A percentile compares a stretch with the other conserved stretches of the same genome.
phyloP scores from a whole-genome alignment of 108 stramenopile species.

The Stephanodiscus triporus region DNA sequence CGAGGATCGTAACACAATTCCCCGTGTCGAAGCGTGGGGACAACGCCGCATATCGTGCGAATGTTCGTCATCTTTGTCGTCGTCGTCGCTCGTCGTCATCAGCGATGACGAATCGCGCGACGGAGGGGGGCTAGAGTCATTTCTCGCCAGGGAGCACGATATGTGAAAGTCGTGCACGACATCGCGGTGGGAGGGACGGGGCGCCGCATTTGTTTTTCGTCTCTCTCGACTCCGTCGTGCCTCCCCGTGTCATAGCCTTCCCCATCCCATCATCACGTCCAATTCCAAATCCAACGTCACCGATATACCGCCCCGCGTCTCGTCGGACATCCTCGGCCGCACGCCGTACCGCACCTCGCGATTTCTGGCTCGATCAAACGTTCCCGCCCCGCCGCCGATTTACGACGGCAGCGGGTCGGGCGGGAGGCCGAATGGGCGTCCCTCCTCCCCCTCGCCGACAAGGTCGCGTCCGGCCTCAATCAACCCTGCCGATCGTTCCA shows the following conservation, averaged over 20 bases:
- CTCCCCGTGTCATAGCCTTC: neutral
- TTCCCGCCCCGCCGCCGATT: neutral
- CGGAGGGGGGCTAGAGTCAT: neutral
- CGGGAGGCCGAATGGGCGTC: slow-evolving; percentile 35
- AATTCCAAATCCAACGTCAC: slow-evolving; percentile 45
- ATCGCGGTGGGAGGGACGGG: neutral
- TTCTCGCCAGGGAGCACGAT: slow-evolving; percentile 30
- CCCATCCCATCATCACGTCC: slow-evolving; percentile 25
- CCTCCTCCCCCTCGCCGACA: slow-evolving; percentile 18
- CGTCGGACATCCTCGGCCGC: slow-evolving; percentile 33
- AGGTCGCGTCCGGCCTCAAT: slow-evolving; percentile 28
- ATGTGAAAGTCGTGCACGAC: slow-evolving; percentile 44
- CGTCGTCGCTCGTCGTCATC: too few relatives aligned
- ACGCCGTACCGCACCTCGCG: slow-evolving; percentile 40
- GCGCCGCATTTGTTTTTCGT: neutral
- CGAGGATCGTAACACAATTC: slow-evolving; percentile 49
- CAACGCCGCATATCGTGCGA: slow-evolving; percentile 39
- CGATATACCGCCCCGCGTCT: slow-evolving; percentile 28
- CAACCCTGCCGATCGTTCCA: slow-evolving; percentile 24
- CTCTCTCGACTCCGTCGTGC: neutral
- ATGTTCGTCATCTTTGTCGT: slow-evolving; percentile 18
- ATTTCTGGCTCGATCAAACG: slow-evolving; percentile 23
- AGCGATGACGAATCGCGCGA: neutral
- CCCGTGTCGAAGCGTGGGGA: slow-evolving; percentile 32
- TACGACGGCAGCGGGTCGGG: neutral